phyloP scores from a whole-genome alignment of 1,284 basidiomycete genomes.

The Leccinum angustisporum region DNA sequence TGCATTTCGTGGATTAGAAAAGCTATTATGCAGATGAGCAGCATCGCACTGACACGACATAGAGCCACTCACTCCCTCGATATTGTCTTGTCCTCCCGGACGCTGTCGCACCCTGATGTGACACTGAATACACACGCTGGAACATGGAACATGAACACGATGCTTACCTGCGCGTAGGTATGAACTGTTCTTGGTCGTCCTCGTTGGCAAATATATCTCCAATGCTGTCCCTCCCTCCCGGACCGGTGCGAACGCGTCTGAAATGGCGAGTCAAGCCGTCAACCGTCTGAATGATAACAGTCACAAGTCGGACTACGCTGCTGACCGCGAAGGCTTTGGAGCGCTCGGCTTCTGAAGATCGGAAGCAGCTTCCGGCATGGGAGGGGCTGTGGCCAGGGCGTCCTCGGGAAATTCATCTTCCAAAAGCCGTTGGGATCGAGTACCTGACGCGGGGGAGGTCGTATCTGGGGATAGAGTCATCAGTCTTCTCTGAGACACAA shows the following conservation, averaged over 20 bases:
- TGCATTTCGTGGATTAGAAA: slow-evolving; percentile 18
- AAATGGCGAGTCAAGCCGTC: not conserved
- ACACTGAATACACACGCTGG: not conserved
- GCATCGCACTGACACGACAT: not conserved
- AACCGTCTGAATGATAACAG: not conserved
- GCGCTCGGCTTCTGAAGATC: slow-evolving; percentile 11
- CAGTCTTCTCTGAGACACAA: not conserved
- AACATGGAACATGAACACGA: not conserved
- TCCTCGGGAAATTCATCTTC: slow-evolving; percentile 31
- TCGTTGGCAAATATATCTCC: slow-evolving; percentile 48
- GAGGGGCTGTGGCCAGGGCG: slow-evolving; percentile 30
- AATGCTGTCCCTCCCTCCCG: slow-evolving; percentile 52
- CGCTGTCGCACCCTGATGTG: slow-evolving; percentile 54
- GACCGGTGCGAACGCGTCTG: slow-evolving; percentile 54
- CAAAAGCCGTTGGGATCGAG: slow-evolving; percentile 17
- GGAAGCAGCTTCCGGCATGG: not conserved
- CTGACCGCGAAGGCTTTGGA: slow-evolving; percentile 50
- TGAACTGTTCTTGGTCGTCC: slow-evolving; percentile 47
- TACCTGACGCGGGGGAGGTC: not conserved
- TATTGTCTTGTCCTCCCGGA: slow-evolving; percentile 63
- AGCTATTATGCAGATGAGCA: slow-evolving; percentile 22
- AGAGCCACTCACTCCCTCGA: slow-evolving; percentile 48
- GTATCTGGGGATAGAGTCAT: slow-evolving; percentile 5
- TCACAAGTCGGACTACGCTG: not conserved
- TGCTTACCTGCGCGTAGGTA: slow-evolving; percentile 63